phyloP scores from a whole-genome alignment of 768 basidiomycete genomes.

The Lentinula aciculospora region DNA sequence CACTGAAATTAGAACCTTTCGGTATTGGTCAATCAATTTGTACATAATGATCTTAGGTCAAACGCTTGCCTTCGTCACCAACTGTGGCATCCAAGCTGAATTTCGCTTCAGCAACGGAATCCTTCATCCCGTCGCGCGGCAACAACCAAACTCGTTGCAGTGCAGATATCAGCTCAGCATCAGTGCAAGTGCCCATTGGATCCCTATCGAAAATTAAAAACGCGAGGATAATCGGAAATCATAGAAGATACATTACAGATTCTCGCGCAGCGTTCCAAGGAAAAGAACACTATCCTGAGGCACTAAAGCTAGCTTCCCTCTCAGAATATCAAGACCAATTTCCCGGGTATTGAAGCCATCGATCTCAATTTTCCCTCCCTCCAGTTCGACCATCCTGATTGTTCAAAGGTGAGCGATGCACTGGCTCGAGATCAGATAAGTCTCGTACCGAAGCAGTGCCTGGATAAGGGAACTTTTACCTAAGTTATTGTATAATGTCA shows the following conservation, averaged over 20 bases:
- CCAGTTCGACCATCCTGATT: slow-evolving; percentile 53
- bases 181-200: slow-evolving; percentile 45
- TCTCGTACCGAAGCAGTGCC: slow-evolving; percentile 44
- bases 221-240: background rate
- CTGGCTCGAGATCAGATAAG: slow-evolving; percentile 14
- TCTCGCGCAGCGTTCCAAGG: slow-evolving; percentile 37
- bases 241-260: slow-evolving; percentile 22
- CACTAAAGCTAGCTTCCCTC: slow-evolving; percentile 55
- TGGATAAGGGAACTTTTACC: slow-evolving; percentile 56
- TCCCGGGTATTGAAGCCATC: slow-evolving; percentile 46
- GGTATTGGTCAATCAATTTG: too few species aligned
- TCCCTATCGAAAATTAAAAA: slow-evolving; percentile 30
- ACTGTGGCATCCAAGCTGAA: slow-evolving; percentile 60
- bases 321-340: slow-evolving; percentile 48
- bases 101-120: slow-evolving; percentile 52
- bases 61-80: slow-evolving; percentile 48
- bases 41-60: too few species aligned
- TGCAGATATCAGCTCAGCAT: slow-evolving; percentile 57
- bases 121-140: slow-evolving; percentile 37
- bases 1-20: slow-evolving; percentile 55
- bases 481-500: slow-evolving; percentile 7
- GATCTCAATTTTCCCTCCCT: slow-evolving; percentile 45
- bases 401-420: background rate
- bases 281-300: slow-evolving; percentile 59
- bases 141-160: slow-evolving; percentile 59